Conservation (phyloP, 73 alveolate species). For the Paraurostyla sp. region DNA sequence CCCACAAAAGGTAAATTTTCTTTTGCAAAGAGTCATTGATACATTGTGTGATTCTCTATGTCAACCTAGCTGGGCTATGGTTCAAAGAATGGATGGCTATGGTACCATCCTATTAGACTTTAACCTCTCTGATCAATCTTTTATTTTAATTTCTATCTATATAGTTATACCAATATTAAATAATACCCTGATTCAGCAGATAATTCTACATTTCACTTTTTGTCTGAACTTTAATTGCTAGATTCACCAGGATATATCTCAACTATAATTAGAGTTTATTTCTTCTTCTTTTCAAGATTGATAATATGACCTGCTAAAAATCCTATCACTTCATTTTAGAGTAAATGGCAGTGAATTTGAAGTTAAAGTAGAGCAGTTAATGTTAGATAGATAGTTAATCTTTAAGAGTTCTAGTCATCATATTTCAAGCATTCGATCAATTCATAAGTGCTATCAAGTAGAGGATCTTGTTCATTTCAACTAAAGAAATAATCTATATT, state of each 20-base stretch:
- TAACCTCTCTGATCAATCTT: slow-evolving; percentile 39
- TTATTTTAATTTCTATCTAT: neutral
- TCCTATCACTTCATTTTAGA: slow-evolving; percentile 65
- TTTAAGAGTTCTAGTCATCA: neutral
- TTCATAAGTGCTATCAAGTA: neutral
- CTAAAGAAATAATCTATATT: neutral
- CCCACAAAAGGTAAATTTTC: slow-evolving; percentile 64
- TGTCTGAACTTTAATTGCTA: neutral
- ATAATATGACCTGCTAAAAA: slow-evolving; percentile 57
- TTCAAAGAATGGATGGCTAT: slow-evolving; percentile 71
- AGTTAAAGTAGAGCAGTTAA: slow-evolving; percentile 36
- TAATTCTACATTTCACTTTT: slow-evolving; percentile 66
- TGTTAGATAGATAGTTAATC: slow-evolving; percentile 7
- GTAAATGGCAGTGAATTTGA: slow-evolving; percentile 64
- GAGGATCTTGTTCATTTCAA: neutral
- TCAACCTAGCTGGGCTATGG: slow-evolving; percentile 65
- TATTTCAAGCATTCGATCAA: slow-evolving; percentile 46
- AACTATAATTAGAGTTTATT: slow-evolving; percentile 19
- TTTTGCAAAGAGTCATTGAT: slow-evolving; percentile 33
- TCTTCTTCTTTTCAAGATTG: neutral
- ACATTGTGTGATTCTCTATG: slow-evolving; percentile 50
- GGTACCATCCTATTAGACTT: slow-evolving; percentile 67
- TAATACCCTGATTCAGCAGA: slow-evolving; percentile 56
- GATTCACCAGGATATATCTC: slow-evolving; percentile 62
- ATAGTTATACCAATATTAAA: neutral